These are phyloP conservation scores for Leersia perrieri DNA, from an alignment of 176 grass and related monocot genomes.

Conservation along the genomic window DNA sequence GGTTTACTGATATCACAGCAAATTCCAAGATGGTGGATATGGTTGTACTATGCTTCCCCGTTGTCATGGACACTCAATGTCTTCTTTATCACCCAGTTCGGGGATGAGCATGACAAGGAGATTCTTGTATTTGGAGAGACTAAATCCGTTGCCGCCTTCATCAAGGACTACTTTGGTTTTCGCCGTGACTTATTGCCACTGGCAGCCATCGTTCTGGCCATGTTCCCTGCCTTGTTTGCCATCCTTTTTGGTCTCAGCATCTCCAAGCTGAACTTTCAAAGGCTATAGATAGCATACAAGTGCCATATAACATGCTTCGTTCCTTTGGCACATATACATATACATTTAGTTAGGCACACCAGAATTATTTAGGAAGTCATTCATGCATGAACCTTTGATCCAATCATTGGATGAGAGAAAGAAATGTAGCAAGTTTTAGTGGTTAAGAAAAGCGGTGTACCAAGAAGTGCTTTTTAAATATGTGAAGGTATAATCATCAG, in stretches of 20 bases:
- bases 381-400: too few species aligned
- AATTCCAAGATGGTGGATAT: constrained; percentile 93
- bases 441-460: too few species aligned
- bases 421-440: too few species aligned
- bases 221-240: constrained; percentile 56
- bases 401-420: too few species aligned
- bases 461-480: too few species aligned
- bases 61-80: constrained; percentile 58
- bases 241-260: constrained; percentile 54
- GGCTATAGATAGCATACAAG: constrained; percentile 30
- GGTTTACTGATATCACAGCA: constrained; percentile 37
- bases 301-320: background rate
- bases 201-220: constrained; percentile 39
- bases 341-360: too few species aligned
- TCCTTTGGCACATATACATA: too few species aligned
- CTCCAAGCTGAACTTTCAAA: constrained; percentile 77
- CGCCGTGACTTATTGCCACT: constrained; percentile 42
- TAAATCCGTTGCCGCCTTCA: constrained; percentile 47
- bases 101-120: constrained; percentile 26
- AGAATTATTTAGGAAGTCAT: too few species aligned
- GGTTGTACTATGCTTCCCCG: constrained; percentile 64
- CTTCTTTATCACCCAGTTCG: constrained; percentile 73
- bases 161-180: constrained; percentile 68
- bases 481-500: too few species aligned
- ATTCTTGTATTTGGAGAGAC: constrained; percentile 51